Evolutionary conservation across 805 yeast genomes (phyloP).

Genomic region (Spathaspora hagerdaliae): DNA sequence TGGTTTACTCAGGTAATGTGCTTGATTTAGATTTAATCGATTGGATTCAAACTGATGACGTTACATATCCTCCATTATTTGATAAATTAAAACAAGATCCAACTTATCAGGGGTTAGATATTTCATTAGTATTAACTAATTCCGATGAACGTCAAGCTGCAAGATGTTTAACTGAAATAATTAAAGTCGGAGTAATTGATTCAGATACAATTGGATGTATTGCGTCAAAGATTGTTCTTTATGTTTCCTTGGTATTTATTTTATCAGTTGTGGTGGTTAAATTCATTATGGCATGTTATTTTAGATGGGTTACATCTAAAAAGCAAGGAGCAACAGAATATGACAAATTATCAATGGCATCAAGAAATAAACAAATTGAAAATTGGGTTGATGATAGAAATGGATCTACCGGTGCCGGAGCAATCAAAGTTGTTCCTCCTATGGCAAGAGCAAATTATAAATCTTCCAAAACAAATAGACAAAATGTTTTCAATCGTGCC

Average conservation of each 20-base stretch:
- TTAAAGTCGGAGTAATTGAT: constrained; percentile 87
- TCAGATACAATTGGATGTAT: constrained; percentile 90
- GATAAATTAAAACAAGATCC: constrained; percentile 55
- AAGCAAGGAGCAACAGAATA: constrained; percentile 74
- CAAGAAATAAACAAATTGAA: constrained; percentile 67
- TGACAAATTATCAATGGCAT: constrained; percentile 55
- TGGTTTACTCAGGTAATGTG: constrained; percentile 87
- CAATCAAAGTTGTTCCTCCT: constrained; percentile 48
- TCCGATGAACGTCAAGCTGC: constrained; percentile 69
- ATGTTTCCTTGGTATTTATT: constrained; percentile 78
- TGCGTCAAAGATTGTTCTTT: constrained; percentile 80
- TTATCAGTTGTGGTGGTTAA: constrained; percentile 73
- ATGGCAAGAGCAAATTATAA: constrained; percentile 49
- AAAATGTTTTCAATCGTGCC: constrained; percentile 35
- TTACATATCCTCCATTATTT: constrained; percentile 71
- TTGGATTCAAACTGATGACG: constrained; percentile 69
- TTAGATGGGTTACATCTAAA: constrained; percentile 72
- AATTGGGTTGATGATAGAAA: constrained; percentile 72
- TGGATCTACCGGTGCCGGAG: constrained; percentile 41
- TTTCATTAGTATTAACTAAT: constrained; percentile 67
- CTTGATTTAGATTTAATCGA: constrained; percentile 72
- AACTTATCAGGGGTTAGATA: constrained; percentile 69
- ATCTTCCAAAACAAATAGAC: constrained; percentile 32
- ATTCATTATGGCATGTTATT: constrained; percentile 83
- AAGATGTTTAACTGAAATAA: constrained; percentile 77